These are phyloP conservation scores for Penicillium canescens DNA, from an alignment of 495 filamentous ascomycete species.

Conservation along the genomic window DNA sequence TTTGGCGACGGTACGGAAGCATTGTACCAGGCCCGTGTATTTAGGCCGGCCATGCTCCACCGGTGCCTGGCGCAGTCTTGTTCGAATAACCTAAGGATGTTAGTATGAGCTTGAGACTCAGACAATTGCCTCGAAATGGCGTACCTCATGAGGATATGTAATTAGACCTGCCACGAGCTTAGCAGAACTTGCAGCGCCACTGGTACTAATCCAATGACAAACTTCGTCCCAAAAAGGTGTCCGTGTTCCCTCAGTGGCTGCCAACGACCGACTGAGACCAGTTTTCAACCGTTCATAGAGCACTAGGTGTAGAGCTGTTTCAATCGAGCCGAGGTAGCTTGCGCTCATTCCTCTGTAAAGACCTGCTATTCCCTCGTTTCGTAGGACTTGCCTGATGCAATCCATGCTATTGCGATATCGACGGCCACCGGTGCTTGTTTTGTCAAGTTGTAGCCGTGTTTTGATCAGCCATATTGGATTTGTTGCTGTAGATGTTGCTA, in stretches of 20 bases:
- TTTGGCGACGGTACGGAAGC: constrained; percentile 76
- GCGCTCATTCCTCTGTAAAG: constrained; percentile 86
- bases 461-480: constrained; percentile 95
- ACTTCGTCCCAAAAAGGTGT: constrained; percentile 30
- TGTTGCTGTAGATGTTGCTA: constrained; percentile 81
- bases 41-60: constrained; percentile 69
- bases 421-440: constrained; percentile 59
- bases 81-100: constrained; percentile 65
- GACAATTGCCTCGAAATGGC: constrained; percentile 9
- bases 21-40: constrained; percentile 81
- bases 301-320: constrained; percentile 85
- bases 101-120: constrained; percentile 10
- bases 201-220: constrained; percentile 42
- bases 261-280: constrained; percentile 58
- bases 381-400: constrained; percentile 73
- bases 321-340: constrained; percentile 81
- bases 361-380: constrained; percentile 72
- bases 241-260: constrained; percentile 25
- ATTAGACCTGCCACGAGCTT: constrained; percentile 78
- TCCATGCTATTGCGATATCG: constrained; percentile 82
- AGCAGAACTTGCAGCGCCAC: constrained; percentile 75
- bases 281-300: constrained; percentile 85
- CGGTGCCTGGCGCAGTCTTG: constrained; percentile 78
- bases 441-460: constrained; percentile 85
- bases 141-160: constrained; percentile 87